Percentiles rank a stretch among this genome's conserved stretches.
phyloP scores from a whole-genome alignment of 768 basidiomycete species.

The Russula dissimulans region DNA sequence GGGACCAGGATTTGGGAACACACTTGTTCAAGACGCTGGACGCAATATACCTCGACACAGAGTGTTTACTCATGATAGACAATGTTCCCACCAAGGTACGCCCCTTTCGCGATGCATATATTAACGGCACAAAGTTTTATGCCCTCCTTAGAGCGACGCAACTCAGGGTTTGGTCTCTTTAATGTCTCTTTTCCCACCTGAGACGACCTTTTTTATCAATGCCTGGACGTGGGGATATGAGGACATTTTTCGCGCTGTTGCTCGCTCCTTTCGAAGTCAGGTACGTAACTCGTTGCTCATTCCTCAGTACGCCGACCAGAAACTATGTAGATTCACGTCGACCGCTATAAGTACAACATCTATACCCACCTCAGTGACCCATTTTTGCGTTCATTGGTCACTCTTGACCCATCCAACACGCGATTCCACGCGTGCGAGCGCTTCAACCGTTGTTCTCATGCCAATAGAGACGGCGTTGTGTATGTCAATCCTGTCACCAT shows the following conservation, averaged over 20 bases:
- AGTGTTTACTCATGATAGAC: slow-evolving; percentile 41
- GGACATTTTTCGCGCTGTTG: slow-evolving; percentile 72
- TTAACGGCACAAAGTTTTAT: not conserved
- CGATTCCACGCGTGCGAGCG: slow-evolving; percentile 95
- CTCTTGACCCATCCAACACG: slow-evolving; percentile 49
- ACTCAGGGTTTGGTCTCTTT: slow-evolving; percentile 57
- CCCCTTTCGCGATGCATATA: not conserved
- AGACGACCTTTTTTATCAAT: slow-evolving; percentile 80
- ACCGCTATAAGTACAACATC: slow-evolving; percentile 75
- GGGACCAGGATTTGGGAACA: not conserved
- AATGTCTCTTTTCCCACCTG: slow-evolving; percentile 54
- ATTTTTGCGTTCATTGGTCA: slow-evolving; percentile 49
- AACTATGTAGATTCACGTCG: slow-evolving; percentile 66
- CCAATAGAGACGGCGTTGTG: slow-evolving; percentile 47
- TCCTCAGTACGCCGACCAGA: not conserved
- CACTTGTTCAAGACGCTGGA: slow-evolving; percentile 39
- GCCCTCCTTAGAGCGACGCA: slow-evolving; percentile 47
- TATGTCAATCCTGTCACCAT: slow-evolving; percentile 80
- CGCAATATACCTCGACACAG: slow-evolving; percentile 80
- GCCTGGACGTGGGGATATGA: slow-evolving; percentile 98
- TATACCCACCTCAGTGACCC: slow-evolving; percentile 52
- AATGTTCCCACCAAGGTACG: not conserved
- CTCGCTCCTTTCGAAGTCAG: slow-evolving; percentile 52
- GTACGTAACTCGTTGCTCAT: slow-evolving; percentile 28
- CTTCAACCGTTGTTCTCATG: slow-evolving; percentile 55